Base-by-base conservation (phyloP, 1,139 yeast genomes). In the Eremothecium sinecaudum region DNA sequence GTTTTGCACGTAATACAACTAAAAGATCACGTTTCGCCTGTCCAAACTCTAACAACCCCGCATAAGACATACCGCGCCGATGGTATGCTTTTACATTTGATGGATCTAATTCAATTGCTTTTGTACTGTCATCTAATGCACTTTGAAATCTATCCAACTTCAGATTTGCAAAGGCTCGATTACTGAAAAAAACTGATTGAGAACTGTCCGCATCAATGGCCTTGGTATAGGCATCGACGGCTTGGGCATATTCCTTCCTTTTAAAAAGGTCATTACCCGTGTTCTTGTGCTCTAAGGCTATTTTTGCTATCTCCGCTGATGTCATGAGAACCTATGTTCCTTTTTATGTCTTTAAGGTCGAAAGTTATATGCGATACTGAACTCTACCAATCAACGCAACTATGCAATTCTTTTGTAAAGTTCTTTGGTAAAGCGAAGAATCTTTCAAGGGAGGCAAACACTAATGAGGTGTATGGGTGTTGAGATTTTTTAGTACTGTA, bases 141-240 rank as follows among this genome's bases (percentile, higher is more conserved):
- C 74, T 67, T 2, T 96, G 97, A 57, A 80, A 87, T 48, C 77
- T 79, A 54, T 90, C 98, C 37, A 78, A 60, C 54, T 83, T 82
- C 53, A 87, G 75, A 46, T 86, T 79, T 1, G 84, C 94, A 43
- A 84, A 93, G 0, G 98, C 96, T 43, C 96, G 67, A 61, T 90
- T 90, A 19, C 95, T 77, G 55, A 64, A 82, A 51, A 75, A 79
- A 13, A 87, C 73, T 1, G 92, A 82, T 41, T 79, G 75, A n/a
- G 64, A 50, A 4, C 72, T 62, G 47, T 80, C 80, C 15, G 78
- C 52, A 26, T 69, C 77, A 33, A 87, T 81, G n/a, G 96, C 97
- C 47, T 69, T 57, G 2, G 90, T 72, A 55, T 90, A 90, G 9
- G 67, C 56, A 4, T 70, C 78, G 20, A 83, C 65, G 7, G 97